A percentile compares a stretch with the other conserved stretches of the same genome.
Evolutionary conservation across 805 yeast species (phyloP).

Genomic region (Yarrowia sp.): DNA sequence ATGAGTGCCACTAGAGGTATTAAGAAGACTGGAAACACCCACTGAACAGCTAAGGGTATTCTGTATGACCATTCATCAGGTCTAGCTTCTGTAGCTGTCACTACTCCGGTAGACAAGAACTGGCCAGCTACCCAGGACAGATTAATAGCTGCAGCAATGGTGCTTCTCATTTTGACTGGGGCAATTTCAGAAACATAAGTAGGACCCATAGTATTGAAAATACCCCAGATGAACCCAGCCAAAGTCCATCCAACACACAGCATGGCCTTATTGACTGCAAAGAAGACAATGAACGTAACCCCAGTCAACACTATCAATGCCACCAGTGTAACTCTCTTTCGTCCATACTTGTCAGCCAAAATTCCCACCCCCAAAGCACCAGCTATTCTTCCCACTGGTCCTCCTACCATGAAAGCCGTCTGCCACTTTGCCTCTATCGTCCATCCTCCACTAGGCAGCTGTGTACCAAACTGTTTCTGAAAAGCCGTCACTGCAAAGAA

Average conservation of each 20-base stretch:
- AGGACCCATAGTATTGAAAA: not conserved
- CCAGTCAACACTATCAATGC: slow-evolving; percentile 36
- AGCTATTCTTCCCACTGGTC: slow-evolving; percentile 45
- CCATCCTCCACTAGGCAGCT: not conserved
- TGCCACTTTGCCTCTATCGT: slow-evolving; percentile 35
- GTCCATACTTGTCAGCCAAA: slow-evolving; percentile 48
- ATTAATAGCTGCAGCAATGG: not conserved
- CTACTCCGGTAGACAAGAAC: not conserved
- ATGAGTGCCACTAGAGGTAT: not conserved
- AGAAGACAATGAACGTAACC: not conserved
- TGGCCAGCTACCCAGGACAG: not conserved
- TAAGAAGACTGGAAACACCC: not conserved
- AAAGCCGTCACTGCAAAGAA: slow-evolving; percentile 50
- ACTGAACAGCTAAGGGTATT: not conserved
- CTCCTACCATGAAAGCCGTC: slow-evolving; percentile 36
- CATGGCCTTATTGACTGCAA: not conserved
- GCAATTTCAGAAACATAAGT: not conserved
- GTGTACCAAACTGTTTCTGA: slow-evolving; percentile 43
- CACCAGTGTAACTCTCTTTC: slow-evolving; percentile 41
- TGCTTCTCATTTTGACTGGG: not conserved
- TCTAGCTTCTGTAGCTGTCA: not conserved
- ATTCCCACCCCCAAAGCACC: slow-evolving; percentile 49
- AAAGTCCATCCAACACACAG: not conserved
- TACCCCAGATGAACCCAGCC: not conserved
- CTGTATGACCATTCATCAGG: not conserved